Evolutionary conservation across 257 asterid genomes (phyloP).

Genomic region (Sherardia arvensis): DNA sequence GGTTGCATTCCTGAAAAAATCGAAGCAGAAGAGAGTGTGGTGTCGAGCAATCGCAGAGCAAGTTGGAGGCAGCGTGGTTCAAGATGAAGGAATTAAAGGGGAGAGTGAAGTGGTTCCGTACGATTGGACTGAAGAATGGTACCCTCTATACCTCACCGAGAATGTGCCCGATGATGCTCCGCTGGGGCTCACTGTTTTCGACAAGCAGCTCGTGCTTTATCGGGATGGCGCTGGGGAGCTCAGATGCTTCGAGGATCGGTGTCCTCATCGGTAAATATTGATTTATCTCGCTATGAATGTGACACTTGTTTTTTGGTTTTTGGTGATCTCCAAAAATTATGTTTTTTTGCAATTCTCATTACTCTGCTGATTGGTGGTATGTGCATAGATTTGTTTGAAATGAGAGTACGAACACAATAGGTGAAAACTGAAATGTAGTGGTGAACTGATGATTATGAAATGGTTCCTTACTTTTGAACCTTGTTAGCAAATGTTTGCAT

Average conservation of each 20-base stretch:
- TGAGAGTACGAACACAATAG: neutral
- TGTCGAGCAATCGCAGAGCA: constrained; percentile 6
- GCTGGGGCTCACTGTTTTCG: constrained; percentile 80
- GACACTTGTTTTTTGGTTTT: too few species aligned
- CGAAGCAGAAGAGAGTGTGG: neutral
- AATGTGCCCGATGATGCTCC: constrained; percentile 91
- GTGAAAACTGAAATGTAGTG: too few species aligned
- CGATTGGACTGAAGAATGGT: constrained; percentile 93
- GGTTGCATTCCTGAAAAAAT: neutral
- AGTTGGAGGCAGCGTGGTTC: constrained; percentile 10
- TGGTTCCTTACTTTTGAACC: neutral
- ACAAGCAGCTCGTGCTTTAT: constrained; percentile 72
- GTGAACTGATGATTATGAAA: neutral
- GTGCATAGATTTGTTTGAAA: neutral
- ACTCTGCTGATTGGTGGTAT: neutral
- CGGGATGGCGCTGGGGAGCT: constrained; percentile 66
- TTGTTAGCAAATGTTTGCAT: too few species aligned
- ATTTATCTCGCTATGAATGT: neutral
- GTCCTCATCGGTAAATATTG: constrained; percentile 66
- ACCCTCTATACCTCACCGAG: constrained; percentile 74
- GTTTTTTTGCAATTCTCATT: neutral
- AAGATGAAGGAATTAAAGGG: constrained; percentile 32
- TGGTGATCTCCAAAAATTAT: neutral
- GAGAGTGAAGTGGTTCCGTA: constrained; percentile 37
- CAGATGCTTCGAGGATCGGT: constrained; percentile 69